Evolutionary conservation across 768 basidiomycete species (phyloP).

Genomic region (Vararia minispora): DNA sequence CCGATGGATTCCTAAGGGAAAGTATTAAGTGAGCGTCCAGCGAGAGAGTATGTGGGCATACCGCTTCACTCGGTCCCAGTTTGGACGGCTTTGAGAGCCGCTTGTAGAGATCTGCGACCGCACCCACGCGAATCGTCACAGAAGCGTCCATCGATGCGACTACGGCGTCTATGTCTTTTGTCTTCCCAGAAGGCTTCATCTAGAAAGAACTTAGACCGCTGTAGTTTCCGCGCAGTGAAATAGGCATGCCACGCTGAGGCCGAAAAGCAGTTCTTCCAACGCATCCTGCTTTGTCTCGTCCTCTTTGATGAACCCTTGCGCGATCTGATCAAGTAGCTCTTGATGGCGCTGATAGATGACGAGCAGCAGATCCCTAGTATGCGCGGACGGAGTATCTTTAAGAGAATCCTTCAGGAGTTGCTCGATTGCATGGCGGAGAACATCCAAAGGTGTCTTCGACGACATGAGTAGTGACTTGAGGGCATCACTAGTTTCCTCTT

Average conservation of each 20-base stretch:
- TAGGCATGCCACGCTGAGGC: constrained; percentile 41
- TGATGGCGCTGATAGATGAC: constrained; percentile 59
- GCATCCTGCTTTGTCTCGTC: constrained; percentile 24
- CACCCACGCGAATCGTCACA: constrained; percentile 41
- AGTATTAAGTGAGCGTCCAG: no score
- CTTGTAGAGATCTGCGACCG: constrained; percentile 46
- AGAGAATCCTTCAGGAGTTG: background rate
- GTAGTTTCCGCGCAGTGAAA: background rate
- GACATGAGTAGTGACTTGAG: constrained; percentile 23
- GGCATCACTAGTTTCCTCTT: no score
- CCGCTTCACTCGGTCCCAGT: constrained; percentile 31
- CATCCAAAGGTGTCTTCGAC: constrained; percentile 11
- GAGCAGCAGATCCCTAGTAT: constrained; percentile 30
- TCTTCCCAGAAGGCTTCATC: constrained; percentile 7
- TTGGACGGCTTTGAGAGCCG: constrained; percentile 18
- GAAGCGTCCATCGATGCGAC: constrained; percentile 56
- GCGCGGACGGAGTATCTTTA: background rate
- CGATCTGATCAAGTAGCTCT: constrained; percentile 30
- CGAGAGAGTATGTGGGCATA: no score
- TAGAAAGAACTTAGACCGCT: background rate
- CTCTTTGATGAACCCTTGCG: constrained; percentile 25
- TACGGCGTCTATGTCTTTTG: constrained; percentile 23
- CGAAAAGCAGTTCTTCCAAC: constrained; percentile 44
- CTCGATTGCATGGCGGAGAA: constrained; percentile 11
- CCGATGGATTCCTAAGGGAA: constrained; percentile 38